Evolutionary conservation across 2,329 filamentous ascomycete genomes (phyloP).

Genomic region (Neodidymelliopsis sp.): DNA sequence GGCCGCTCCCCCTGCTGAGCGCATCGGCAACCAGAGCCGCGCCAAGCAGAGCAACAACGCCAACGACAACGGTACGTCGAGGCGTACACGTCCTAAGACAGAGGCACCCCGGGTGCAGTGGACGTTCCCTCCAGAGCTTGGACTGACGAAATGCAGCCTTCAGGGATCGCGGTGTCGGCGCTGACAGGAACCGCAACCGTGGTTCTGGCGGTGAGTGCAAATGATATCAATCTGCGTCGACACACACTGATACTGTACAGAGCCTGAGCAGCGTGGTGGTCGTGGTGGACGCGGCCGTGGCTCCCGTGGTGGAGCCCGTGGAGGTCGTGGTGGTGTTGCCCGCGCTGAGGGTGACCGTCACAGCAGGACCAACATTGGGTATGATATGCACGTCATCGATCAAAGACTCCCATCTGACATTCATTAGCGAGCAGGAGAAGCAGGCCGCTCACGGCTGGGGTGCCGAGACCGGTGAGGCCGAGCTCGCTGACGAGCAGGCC

Average conservation of each 20-base stretch:
- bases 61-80: conserved; percentile 84
- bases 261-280: conserved; percentile 33
- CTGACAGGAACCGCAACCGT: conserved; percentile 82
- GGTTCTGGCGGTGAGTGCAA: conserved; percentile 45
- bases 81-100: not conserved
- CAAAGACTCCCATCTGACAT: conserved; percentile 23
- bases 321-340: conserved; percentile 48
- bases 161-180: conserved; percentile 85
- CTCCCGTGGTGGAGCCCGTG: conserved; percentile 57
- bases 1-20: conserved; percentile 48
- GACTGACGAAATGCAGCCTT: conserved; percentile 67
- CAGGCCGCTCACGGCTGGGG: conserved; percentile 92
- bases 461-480: conserved; percentile 78
- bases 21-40: conserved; percentile 37
- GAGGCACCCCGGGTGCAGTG: not conserved
- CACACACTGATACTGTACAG: conserved; percentile 24
- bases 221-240: not conserved
- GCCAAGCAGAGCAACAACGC: conserved; percentile 65
- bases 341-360: conserved; percentile 66
- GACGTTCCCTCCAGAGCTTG: not conserved
- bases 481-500: conserved; percentile 90
- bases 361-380: conserved; percentile 67
- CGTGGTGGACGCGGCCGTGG: conserved; percentile 57
- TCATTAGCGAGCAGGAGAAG: conserved; percentile 77
- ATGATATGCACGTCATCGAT: conserved; percentile 40